Percentiles rank a stretch among this genome's conserved stretches.
phyloP scores from a whole-genome alignment of 1,284 basidiomycete genomes.

The Peniophora sp. region DNA sequence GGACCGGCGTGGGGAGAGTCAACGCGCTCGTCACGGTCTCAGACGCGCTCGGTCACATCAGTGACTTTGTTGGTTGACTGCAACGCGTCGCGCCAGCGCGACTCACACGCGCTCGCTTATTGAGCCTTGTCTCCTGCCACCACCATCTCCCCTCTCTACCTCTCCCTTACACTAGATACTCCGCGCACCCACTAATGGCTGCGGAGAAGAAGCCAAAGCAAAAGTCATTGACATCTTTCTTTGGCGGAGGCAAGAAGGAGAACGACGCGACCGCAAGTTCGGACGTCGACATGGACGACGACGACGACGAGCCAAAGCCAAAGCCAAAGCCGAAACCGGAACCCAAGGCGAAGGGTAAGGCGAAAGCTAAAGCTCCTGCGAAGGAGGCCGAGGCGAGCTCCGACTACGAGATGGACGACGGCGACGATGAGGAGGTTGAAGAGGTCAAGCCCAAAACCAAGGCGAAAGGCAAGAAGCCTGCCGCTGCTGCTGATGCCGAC shows the following conservation, averaged over 20 bases:
- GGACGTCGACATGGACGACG: constrained; percentile 10
- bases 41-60: too few relatives aligned
- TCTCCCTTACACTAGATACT: constrained; percentile 3
- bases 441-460: constrained; percentile 15
- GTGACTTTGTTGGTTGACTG: background rate
- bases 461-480: constrained; percentile 2
- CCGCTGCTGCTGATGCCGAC: too few relatives aligned
- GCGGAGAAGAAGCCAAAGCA: constrained; percentile 22
- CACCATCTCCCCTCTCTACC: constrained; percentile 4
- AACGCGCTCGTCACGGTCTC: too few relatives aligned
- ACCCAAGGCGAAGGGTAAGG: constrained; percentile 19
- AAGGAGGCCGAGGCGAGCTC: constrained; percentile 16
- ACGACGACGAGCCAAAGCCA: constrained; percentile 5
- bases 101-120: too few relatives aligned
- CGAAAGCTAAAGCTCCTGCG: constrained; percentile 17
- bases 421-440: constrained; percentile 16
- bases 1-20: too few relatives aligned
- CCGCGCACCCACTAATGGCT: constrained; percentile 31
- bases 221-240: constrained; percentile 42
- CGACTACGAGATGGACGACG: constrained; percentile 14
- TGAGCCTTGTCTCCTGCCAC: constrained; percentile 1
- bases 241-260: constrained; percentile 17
- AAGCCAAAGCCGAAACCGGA: constrained; percentile 14
- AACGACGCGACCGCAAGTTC: background rate
- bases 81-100: constrained; percentile 10